Conservation (phyloP, 2,329 filamentous ascomycete genomes). For the Ophiostoma tasmaniense region DNA sequence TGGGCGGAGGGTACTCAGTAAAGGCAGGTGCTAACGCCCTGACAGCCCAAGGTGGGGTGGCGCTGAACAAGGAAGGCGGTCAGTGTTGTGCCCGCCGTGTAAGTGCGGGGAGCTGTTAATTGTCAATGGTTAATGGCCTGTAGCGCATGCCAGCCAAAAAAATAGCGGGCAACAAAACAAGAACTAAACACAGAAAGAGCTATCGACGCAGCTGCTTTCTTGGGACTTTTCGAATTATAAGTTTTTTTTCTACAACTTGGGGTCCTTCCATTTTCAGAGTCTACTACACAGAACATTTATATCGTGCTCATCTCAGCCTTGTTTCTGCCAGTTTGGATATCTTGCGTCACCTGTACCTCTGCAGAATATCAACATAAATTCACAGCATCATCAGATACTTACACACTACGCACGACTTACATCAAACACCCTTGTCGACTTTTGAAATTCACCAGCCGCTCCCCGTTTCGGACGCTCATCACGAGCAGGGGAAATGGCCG, state of each 20-base stretch:
- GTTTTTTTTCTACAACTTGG: background rate
- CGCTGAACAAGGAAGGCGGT: conserved; percentile 22
- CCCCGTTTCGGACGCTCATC: conserved; percentile 15
- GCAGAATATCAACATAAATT: background rate
- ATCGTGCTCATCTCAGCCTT: background rate
- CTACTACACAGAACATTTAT: background rate
- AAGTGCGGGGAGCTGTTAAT: conserved; percentile 16
- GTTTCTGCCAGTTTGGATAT: background rate
- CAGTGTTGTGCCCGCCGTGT: conserved; percentile 20
- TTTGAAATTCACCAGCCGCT: conserved; percentile 6
- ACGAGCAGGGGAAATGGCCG: conserved; percentile 48
- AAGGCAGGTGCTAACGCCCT: background rate
- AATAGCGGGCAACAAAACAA: conserved; percentile 15
- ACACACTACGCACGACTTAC: background rate
- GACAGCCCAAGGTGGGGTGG: conserved; percentile 18
- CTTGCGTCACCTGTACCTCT: background rate
- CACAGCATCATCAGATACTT: background rate
- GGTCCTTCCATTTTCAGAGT: background rate
- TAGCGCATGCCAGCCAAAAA: conserved; percentile 2
- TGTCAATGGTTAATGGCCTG: background rate
- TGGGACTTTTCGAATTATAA: background rate
- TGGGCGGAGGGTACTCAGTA: background rate
- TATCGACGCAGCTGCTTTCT: conserved; percentile 7
- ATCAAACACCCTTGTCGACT: background rate
- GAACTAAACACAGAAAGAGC: conserved; percentile 5